Conservation (phyloP, 2,329 filamentous ascomycete genomes). For the Ambrosiella cleistominuta region DNA sequence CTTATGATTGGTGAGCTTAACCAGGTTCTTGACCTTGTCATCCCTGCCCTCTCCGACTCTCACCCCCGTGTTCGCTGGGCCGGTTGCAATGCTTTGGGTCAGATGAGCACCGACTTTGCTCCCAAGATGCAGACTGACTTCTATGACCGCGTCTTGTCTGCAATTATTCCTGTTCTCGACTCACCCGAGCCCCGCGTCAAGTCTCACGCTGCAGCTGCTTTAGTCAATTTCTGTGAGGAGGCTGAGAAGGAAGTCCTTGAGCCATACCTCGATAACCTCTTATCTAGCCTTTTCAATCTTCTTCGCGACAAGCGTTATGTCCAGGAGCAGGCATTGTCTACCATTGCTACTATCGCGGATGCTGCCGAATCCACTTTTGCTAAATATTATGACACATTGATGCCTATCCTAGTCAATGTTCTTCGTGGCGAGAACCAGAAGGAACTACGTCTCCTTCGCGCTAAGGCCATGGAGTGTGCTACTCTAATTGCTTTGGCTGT, state of each 20-base stretch:
- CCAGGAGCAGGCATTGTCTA: constrained; percentile 92
- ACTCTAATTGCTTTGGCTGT: constrained; percentile 91
- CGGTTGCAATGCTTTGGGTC: constrained; percentile 92
- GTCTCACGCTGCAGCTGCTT: constrained; percentile 88
- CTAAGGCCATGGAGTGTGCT: constrained; percentile 98
- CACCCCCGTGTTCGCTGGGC: constrained; percentile 94
- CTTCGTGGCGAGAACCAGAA: constrained; percentile 80
- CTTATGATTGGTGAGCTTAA: constrained; percentile 89
- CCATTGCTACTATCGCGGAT: constrained; percentile 97
- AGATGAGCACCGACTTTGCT: constrained; percentile 99
- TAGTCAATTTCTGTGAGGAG: constrained; percentile 98
- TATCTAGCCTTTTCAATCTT: constrained; percentile 71
- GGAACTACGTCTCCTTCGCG: constrained; percentile 75
- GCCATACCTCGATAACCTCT: constrained; percentile 77
- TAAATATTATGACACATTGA: constrained; percentile 88
- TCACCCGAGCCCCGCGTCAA: constrained; percentile 87
- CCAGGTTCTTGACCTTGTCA: constrained; percentile 86
- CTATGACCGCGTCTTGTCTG: constrained; percentile 69
- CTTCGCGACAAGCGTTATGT: constrained; percentile 89
- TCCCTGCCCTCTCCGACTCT: constrained; percentile 73
- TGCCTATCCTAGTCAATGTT: constrained; percentile 86
- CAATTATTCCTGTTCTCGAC: constrained; percentile 81
- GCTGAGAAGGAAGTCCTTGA: constrained; percentile 83
- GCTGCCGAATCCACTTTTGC: constrained; percentile 88
- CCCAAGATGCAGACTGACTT: constrained; percentile 96